Evolutionary conservation across 169 alveolate species (phyloP).

Genomic region (Miamiensis avidus): DNA sequence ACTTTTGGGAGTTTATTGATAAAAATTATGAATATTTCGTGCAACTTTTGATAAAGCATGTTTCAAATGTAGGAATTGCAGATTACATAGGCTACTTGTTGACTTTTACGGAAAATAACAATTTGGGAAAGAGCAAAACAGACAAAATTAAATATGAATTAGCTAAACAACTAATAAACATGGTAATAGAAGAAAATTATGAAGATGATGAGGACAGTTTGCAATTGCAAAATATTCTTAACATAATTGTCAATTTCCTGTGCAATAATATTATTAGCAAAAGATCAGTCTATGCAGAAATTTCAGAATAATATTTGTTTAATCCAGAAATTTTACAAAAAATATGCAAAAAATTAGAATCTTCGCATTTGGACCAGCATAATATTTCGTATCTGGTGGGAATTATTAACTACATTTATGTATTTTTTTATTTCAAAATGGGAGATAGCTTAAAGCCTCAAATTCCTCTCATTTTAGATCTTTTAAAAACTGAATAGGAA

Average conservation of each 20-base stretch:
- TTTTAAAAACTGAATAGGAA: not conserved
- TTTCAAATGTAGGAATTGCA: not conserved
- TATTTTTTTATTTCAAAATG: not conserved
- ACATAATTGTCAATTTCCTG: not conserved
- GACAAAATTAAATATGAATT: no score
- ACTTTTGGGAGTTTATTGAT: not conserved
- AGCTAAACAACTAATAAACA: not conserved
- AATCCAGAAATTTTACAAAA: no score
- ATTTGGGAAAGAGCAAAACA: no score
- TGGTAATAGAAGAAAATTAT: not conserved
- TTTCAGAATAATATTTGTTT: not conserved
- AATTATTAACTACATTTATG: not conserved
- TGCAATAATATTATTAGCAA: not conserved
- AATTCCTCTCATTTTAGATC: not conserved
- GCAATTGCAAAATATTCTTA: no score
- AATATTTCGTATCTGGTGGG: no score
- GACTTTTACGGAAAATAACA: no score
- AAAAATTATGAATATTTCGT: no score
- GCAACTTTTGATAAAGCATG: not conserved
- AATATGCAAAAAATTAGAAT: no score
- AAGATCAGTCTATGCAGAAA: not conserved
- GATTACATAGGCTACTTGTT: not conserved
- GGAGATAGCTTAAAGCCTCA: not conserved
- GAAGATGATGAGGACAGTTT: not conserved
- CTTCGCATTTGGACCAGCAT: no score